Conservation (phyloP, 2,329 filamentous ascomycete species). For the Ophioceras dolichostomum region DNA sequence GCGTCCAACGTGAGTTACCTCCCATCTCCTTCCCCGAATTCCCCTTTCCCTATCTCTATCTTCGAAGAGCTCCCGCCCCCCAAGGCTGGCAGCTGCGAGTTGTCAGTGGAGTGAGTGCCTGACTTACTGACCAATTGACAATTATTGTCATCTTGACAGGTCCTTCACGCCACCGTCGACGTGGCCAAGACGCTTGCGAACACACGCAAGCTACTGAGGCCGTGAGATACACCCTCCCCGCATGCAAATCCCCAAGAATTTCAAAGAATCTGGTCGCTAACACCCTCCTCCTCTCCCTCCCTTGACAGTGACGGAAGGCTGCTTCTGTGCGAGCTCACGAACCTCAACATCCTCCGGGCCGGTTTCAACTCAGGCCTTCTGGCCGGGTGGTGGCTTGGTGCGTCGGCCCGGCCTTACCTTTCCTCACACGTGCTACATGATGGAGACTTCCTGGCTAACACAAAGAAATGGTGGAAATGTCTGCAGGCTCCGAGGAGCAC, state of each 20-base stretch:
- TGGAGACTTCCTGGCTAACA: not conserved
- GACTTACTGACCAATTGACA: too few relatives aligned
- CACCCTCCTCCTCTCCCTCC: too few relatives aligned
- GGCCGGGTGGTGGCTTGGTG: slow-evolving; percentile 19
- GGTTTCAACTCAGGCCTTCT: slow-evolving; percentile 15
- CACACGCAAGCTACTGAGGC: slow-evolving; percentile 14
- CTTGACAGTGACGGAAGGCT: slow-evolving; percentile 8
- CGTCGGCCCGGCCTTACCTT: not conserved
- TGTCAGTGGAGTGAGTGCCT: too few relatives aligned
- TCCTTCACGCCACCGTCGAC: slow-evolving; percentile 17
- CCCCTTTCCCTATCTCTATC: too few relatives aligned
- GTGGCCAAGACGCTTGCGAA: slow-evolving; percentile 12
- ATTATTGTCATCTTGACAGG: too few relatives aligned
- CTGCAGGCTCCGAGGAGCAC: not conserved
- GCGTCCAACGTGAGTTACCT: slow-evolving; percentile 13
- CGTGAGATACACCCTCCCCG: slow-evolving; percentile 15
- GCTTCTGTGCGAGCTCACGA: slow-evolving; percentile 6
- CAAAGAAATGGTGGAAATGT: too few relatives aligned
- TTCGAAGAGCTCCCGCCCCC: too few relatives aligned
- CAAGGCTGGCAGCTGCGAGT: too few relatives aligned
- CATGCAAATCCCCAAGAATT: too few relatives aligned
- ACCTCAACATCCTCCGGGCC: slow-evolving; percentile 1
- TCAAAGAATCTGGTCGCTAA: too few relatives aligned
- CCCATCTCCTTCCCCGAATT: too few relatives aligned
- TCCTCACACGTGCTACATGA: not conserved